phyloP scores from a whole-genome alignment of 164 flowering plant species.

The Vitis labrusca region DNA sequence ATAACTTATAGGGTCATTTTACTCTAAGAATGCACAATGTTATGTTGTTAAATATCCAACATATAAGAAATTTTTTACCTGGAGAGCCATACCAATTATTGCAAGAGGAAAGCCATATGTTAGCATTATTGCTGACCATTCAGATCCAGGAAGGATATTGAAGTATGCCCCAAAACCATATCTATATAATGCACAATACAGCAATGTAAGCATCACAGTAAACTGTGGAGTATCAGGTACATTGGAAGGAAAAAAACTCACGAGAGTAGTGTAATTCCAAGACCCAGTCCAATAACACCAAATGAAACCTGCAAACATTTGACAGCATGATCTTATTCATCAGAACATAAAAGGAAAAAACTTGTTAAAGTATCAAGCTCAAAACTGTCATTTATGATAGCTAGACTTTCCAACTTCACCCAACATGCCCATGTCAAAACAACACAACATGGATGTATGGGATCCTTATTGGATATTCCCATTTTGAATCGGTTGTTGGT shows the following conservation, averaged over 20 bases:
- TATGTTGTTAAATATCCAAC: background rate
- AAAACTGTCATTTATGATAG: too few relatives aligned
- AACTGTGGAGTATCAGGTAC: background rate
- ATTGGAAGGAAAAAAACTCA: slow-evolving; percentile 32
- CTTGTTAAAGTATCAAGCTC: too few relatives aligned
- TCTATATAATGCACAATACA: slow-evolving; percentile 32
- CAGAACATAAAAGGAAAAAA: background rate
- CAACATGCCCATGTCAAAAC: too few relatives aligned
- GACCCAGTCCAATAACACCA: slow-evolving; percentile 86
- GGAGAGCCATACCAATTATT: slow-evolving; percentile 95
- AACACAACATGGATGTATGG: too few relatives aligned
- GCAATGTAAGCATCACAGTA: background rate
- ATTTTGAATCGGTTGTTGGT: background rate
- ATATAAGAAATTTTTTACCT: slow-evolving; percentile 45
- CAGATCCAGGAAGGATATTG: slow-evolving; percentile 91
- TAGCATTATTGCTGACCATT: slow-evolving; percentile 96
- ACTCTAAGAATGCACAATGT: too few relatives aligned
- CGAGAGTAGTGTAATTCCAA: slow-evolving; percentile 82
- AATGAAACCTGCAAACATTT: slow-evolving; percentile 70
- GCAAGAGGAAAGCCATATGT: slow-evolving; percentile 99
- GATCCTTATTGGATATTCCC: too few relatives aligned
- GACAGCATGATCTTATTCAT: background rate
- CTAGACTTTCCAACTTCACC: too few relatives aligned
- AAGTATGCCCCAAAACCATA: slow-evolving; percentile 99
- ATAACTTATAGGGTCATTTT: too few relatives aligned